Evolutionary conservation across 345 rosid species (phyloP), one percentile per base, ranked within the genome.

Genomic region (Brassica nigra): DNA sequence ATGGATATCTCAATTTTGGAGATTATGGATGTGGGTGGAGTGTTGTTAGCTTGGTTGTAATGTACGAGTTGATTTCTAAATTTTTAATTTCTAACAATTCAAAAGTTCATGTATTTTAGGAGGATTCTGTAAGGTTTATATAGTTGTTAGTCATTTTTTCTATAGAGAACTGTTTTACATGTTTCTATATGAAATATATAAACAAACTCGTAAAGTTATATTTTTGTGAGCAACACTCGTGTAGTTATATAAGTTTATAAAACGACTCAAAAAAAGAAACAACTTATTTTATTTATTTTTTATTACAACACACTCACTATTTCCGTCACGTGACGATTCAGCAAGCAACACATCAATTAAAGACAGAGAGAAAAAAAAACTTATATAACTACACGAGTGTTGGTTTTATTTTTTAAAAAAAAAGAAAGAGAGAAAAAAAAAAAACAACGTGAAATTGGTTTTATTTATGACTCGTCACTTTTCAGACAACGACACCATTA

Each of bases 361-460:
- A 42, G 49, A 42, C 0, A 23, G 27, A 23, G 27, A 23, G 27
- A 23, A 23, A 23, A 23, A 23, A 20, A 20, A 20, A 20, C 23
- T 20, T 20, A 20, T 20, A 20, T 20, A 20, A 20, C 23, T 20
- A 20, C 23, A 20, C 23, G 23, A 20, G 23, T 20, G 23, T 20
- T 20, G 23, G 23, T 20, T 20, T 20, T 20, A 20, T 20, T 20
- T 20, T 20, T 0, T 0, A 20, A 20, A 20, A 20, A 20, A 20
- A 20, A 20, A 20, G 23, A 20, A 20, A 20, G 23, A 20, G 23
- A 20, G 23, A 20, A 20, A 20, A 20, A 20, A 63, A 61, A 75
- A 55, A 66, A 66, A 42, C 73, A 78, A 71, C 68, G 27, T 65
- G 55, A n/a, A 18, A 54, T 78, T 78, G 76, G 6, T 78, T 64